Base-by-base conservation (phyloP, 495 filamentous ascomycete species). In the Tuber borchii region DNA sequence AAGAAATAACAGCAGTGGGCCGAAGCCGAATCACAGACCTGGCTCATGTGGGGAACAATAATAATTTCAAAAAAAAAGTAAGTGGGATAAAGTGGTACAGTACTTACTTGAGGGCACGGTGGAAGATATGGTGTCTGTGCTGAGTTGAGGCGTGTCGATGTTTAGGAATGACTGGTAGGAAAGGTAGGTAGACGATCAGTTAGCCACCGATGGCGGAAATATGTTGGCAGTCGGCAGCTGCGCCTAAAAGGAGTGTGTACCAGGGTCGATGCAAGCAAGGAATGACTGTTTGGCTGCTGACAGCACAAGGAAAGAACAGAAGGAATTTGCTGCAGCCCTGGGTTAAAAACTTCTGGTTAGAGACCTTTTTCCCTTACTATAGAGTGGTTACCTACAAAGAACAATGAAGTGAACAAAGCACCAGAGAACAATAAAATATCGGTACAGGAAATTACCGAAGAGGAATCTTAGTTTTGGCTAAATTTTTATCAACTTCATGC, bases 121-220 rank as follows among this genome's bases (percentile, higher is more conserved):
- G 17, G 56, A 17, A 65, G 26, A 65, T 65, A 65, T 34, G 56
- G 34, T 65, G 56, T 65, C 56, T 68, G 39, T 78, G 42, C 44
- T 61, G 40, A 73, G 65, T 20, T 61, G 44, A 65, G 73, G 68
- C 43, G 73, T 69, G 65, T 42, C 48, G 73, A 75, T 75, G 22
- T 73, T 71, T 68, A 70, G 44, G 76, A 75, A 79, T 70, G 26
- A 46, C 72, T 70, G 56, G 78, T 51, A 46, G 71, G 70, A 73
- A 78, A 48, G 71, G 71, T 70, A 73, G 73, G 56, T 65, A 65
- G 56, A 65, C 12, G 31, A 65, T 65, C 56, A 34, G 56, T 65
- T n/a, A 65, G 26, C 26, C 56, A 34, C 56, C 16, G 56, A 65
- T 34, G 56, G 56, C 26, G 56, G 56, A 65, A 65, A 65, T 34